Evolutionary conservation across 2,329 filamentous ascomycete genomes (phyloP).

Genomic region (Aspergillus udagawae): DNA sequence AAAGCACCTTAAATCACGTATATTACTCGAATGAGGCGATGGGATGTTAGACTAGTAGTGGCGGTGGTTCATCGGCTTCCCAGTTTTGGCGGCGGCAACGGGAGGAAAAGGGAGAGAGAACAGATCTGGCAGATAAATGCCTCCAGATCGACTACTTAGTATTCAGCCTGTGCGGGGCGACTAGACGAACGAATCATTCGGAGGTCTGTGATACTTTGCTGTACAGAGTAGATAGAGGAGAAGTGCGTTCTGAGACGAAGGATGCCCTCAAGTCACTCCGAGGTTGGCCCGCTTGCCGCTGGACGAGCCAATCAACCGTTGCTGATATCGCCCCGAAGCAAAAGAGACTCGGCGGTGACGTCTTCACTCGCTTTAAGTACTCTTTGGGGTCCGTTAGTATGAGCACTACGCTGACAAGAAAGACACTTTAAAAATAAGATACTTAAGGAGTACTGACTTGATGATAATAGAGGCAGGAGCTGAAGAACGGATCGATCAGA

Average conservation of each 20-base stretch:
- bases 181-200: no score
- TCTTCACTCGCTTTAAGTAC: slow-evolving; percentile 1
- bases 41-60: no score
- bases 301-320: slow-evolving; percentile 13
- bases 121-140: no score
- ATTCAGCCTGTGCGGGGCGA: no score
- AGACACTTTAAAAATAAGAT: background rate
- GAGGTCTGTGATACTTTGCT: slow-evolving; percentile 1
- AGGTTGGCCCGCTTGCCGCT: slow-evolving; percentile 11
- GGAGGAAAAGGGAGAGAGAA: no score
- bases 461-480: no score
- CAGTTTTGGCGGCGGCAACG: no score
- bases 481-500: background rate
- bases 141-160: no score
- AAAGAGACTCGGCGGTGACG: slow-evolving; percentile 12
- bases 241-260: slow-evolving; percentile 4
- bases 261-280: slow-evolving; percentile 7
- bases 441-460: background rate
- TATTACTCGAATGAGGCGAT: no score
- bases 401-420: background rate
- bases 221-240: background rate
- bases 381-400: background rate
- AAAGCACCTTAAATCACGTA: no score
- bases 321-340: slow-evolving; percentile 8
- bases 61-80: no score